A percentile compares a stretch with the other conserved stretches of the same genome.
These are phyloP conservation scores for Aspergillus indologenus DNA, from an alignment of 495 filamentous ascomycete species.

Conservation along the genomic window DNA sequence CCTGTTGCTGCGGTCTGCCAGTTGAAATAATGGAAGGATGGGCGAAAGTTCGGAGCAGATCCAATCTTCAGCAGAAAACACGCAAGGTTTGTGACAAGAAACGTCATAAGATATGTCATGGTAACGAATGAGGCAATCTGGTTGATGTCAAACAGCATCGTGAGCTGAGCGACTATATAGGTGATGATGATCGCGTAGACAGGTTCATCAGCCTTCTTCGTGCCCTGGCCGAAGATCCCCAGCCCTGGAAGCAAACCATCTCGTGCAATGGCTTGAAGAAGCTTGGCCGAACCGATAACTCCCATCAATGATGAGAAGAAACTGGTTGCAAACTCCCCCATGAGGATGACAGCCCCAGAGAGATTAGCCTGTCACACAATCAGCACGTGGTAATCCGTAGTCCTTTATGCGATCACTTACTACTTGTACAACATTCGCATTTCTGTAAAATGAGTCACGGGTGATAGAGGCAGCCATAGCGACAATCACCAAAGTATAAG, in stretches of 20 bases:
- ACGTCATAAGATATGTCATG: slow-evolving; percentile 79
- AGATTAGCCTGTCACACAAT: slow-evolving; percentile 54
- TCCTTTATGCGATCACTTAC: slow-evolving; percentile 32
- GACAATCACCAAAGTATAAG: slow-evolving; percentile 74
- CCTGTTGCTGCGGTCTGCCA: slow-evolving; percentile 78
- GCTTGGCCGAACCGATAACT: slow-evolving; percentile 82
- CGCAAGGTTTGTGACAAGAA: slow-evolving; percentile 68
- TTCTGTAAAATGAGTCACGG: slow-evolving; percentile 67
- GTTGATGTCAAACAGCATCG: slow-evolving; percentile 82
- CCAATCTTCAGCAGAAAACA: slow-evolving; percentile 86
- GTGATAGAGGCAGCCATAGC: slow-evolving; percentile 78
- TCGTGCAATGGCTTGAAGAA: slow-evolving; percentile 78
- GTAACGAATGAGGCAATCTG: slow-evolving; percentile 85
- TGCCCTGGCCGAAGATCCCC: slow-evolving; percentile 71
- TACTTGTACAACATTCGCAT: slow-evolving; percentile 76
- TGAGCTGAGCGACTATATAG: slow-evolving; percentile 71
- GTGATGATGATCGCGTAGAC: slow-evolving; percentile 74
- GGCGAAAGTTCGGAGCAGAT: slow-evolving; percentile 90
- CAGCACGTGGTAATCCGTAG: slow-evolving; percentile 11
- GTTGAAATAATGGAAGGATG: slow-evolving; percentile 84
- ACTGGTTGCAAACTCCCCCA: slow-evolving; percentile 77
- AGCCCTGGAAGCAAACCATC: slow-evolving; percentile 78
- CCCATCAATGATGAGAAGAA: slow-evolving; percentile 89
- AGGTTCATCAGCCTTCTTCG: slow-evolving; percentile 71
- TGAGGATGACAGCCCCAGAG: slow-evolving; percentile 67